Percentiles rank a stretch among this genome's conserved stretches.
Conservation (phyloP, 495 filamentous ascomycete species). For the Astrothelium subdiscretum region DNA sequence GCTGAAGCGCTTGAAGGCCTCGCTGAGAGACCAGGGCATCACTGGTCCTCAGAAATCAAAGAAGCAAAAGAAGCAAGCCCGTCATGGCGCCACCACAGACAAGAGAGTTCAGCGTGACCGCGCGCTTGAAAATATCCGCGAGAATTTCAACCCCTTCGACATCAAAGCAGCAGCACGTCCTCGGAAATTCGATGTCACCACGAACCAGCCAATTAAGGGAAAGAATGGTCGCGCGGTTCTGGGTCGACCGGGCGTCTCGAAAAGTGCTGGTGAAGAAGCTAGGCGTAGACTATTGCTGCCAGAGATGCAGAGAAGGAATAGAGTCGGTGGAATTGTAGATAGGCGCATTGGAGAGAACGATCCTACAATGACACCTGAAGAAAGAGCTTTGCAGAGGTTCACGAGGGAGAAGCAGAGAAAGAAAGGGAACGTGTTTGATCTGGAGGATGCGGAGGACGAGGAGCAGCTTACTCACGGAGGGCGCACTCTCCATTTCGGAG, state of each 20-base stretch:
- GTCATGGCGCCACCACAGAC: slow-evolving; percentile 49
- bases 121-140: slow-evolving; percentile 72
- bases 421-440: slow-evolving; percentile 67
- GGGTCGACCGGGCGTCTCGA: slow-evolving; percentile 68
- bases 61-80: slow-evolving; percentile 70
- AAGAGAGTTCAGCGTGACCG: slow-evolving; percentile 60
- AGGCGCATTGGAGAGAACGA: slow-evolving; percentile 94
- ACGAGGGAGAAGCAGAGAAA: slow-evolving; percentile 66
- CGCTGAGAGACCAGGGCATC: slow-evolving; percentile 74
- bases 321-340: slow-evolving; percentile 85
- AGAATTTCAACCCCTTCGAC: slow-evolving; percentile 96
- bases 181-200: slow-evolving; percentile 65
- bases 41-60: slow-evolving; percentile 83
- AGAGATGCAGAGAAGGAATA: slow-evolving; percentile 77
- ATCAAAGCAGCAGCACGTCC: slow-evolving; percentile 58
- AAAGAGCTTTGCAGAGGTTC: slow-evolving; percentile 84
- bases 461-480: slow-evolving; percentile 75
- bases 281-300: slow-evolving; percentile 67
- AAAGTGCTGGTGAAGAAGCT: slow-evolving; percentile 79
- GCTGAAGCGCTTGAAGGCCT: slow-evolving; percentile 87
- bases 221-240: slow-evolving; percentile 37
- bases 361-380: slow-evolving; percentile 83
- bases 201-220: slow-evolving; percentile 31
- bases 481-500: slow-evolving; percentile 50
- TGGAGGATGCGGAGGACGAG: slow-evolving; percentile 72